Evolutionary conservation across 208 protist species (phyloP).

Genomic region (Leishmania amazonensis): DNA sequence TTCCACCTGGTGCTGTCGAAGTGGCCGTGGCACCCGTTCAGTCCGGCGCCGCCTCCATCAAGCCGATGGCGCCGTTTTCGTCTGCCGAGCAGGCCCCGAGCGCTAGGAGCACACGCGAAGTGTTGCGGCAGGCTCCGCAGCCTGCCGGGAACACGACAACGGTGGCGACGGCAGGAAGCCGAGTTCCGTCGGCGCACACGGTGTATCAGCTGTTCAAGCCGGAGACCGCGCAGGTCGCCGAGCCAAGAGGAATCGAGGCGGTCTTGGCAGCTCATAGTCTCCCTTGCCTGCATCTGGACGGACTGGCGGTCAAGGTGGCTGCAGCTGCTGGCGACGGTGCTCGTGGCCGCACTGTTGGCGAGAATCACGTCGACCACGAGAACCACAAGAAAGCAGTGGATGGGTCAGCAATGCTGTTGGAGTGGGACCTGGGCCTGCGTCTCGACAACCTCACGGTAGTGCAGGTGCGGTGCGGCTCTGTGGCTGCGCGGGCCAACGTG

Average conservation of each 20-base stretch:
- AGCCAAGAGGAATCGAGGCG: background rate
- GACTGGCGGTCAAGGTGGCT: background rate
- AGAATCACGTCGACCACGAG: background rate
- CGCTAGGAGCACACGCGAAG: background rate
- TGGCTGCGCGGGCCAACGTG: constrained; percentile 33
- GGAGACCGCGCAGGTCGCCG: background rate
- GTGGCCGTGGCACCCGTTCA: background rate
- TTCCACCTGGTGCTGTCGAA: background rate
- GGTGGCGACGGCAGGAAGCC: background rate
- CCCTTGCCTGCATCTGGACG: background rate
- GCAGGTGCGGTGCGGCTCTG: constrained; percentile 5
- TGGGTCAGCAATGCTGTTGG: background rate
- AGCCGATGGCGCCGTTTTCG: background rate
- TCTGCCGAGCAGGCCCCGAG: background rate
- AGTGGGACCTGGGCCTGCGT: constrained; percentile 23
- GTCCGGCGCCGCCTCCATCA: background rate
- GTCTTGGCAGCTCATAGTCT: background rate
- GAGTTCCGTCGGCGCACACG: background rate
- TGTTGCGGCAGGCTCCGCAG: too few relatives aligned
- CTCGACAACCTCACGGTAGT: constrained; percentile 18
- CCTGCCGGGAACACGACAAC: background rate
- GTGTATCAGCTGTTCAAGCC: constrained; percentile 18
- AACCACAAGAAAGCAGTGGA: background rate
- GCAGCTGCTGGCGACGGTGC: background rate
- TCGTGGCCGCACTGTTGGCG: background rate